Base-by-base conservation (phyloP, 2,329 filamentous ascomycete genomes). In the Chrysosporium queenslandicum region DNA sequence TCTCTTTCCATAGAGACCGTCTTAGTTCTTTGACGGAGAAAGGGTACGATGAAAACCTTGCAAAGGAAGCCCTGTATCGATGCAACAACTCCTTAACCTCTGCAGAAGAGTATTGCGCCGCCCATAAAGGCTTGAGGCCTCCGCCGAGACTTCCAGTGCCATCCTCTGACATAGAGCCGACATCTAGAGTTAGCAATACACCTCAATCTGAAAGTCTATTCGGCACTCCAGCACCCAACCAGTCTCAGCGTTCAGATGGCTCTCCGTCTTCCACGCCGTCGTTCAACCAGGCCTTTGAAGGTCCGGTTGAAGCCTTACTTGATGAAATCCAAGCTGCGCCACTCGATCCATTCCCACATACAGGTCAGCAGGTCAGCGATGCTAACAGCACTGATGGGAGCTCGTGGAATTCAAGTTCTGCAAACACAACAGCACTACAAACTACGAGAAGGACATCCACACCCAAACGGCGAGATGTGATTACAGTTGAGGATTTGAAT, bases 41-140 rank as follows among this genome's bases (percentile, higher is more conserved):
- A 51, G 76, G 75, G 1, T 80, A 73, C 54, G 74, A 81, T 18
- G 71, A 77, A 40, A 78, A 80, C 11, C 73, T 96, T 49, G 84
- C 79, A 5, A 77, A 79, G 29, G 91, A 97, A 68, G 89, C 87
- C 27, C 71, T 92, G 0, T 96, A 87, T 66, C 82, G 91, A 51
- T 87, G 87, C 61, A 85, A 87, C 61, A 87, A 87, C 52, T 77
- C 78, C 50, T 61, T 68, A 3, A 65, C 71, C 2, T 70, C 74
- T 23, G 82, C 87, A 5, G 73, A 75, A 30, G 86, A 92, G 52
- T 97, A 97, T 65, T 92, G 86, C 63, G 74, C 73, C 52, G 79
- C 82, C 12, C 79, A 86, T 55, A 71, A 68, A 43, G 73, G 76
- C 52, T 75, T 80, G 40, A 67, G 78, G 49, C 75, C 78, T 50